These are phyloP conservation scores for Artemisia annua DNA, from an alignment of 129 eudicot genomes.

Conservation along the genomic window DNA sequence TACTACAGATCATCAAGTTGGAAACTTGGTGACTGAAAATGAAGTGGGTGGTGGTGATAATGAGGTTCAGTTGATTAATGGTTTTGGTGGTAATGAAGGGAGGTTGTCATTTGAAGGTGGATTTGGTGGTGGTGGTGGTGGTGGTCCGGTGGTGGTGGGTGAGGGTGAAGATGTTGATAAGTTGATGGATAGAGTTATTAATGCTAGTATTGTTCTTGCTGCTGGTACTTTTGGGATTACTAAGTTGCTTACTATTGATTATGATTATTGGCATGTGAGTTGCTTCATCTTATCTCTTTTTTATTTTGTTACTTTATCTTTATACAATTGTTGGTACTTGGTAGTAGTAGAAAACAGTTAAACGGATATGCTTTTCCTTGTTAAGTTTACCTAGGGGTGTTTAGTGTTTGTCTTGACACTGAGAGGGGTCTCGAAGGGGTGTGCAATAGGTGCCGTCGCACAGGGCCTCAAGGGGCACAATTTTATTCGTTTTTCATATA, in stretches of 20 bases:
- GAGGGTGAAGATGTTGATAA: no score
- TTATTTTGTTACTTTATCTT: no score
- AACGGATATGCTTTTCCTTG: no score
- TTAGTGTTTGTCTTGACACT: no score
- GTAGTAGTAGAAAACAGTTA: no score
- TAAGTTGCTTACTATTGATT: slow-evolving; percentile 91
- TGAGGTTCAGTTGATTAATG: slow-evolving; percentile 56
- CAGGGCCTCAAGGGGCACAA: no score
- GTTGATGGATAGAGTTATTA: slow-evolving; percentile 89
- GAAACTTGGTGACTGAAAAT: slow-evolving; percentile 36
- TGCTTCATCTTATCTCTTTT: not conserved
- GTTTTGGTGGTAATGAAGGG: slow-evolving; percentile 38
- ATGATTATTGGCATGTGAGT: slow-evolving; percentile 99
- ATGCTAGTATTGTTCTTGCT: slow-evolving; percentile 86
- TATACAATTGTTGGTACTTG: no score
- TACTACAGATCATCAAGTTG: slow-evolving; percentile 46
- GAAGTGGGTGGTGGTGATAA: slow-evolving; percentile 51
- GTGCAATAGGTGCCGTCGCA: no score
- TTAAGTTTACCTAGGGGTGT: no score
- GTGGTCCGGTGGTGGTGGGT: no score
- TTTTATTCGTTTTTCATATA: no score
- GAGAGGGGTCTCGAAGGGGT: no score
- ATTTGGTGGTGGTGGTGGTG: slow-evolving; percentile 23
- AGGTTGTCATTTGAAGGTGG: not conserved
- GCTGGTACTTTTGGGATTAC: slow-evolving; percentile 87